Base-by-base conservation (phyloP, 192 early-diverging fungal species). In the Chytriomyces hyalinus region DNA sequence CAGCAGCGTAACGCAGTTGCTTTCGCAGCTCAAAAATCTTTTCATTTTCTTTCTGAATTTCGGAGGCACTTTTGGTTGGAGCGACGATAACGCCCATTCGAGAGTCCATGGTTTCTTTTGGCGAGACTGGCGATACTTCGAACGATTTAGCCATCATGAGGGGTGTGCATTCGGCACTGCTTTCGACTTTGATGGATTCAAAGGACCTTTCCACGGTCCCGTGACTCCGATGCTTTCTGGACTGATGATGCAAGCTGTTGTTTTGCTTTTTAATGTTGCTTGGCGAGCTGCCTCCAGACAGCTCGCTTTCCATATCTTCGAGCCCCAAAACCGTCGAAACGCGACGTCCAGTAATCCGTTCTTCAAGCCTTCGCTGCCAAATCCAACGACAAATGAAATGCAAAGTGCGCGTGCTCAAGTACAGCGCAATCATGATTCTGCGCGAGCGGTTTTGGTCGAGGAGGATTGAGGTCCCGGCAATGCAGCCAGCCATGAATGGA, bases 391-490 rank as follows among this genome's bases (percentile, higher is more conserved):
- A 73, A 10, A 84, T 50, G 49, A 84, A 84, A 63, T 84, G 83
- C 9, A 80, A 22, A 5, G 80, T 80, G 26, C 83, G 70, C 4
- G 83, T 84, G 65, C 70, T 75, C 15, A 84, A 51, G 66, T 84
- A 84, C 22, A 84, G 53, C n/a, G 83, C 80, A 47, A 84, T 68
- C 83, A 84, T 84, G 10, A 83, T 44, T 20, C 83, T 61, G 24
- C 83, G 78, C 10, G 78, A 66, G 7, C 49, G 22, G 67, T 84
- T 84, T 15, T 48, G 11, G 75, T 84, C 83, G 3, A 84, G 69
- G n/a, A 70, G 66, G 46, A 84, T 53, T 10, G 48, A 60, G 4
- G 51, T 4, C 4, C 83, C 81, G 15, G 80, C 77, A 51, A 84
- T 26, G 49, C 65, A 77, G 20, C 83, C 83, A 2, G 83, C 83